Evolutionary conservation across 2,329 filamentous ascomycete genomes (phyloP).

Genomic region (Sclerotinia glacialis): DNA sequence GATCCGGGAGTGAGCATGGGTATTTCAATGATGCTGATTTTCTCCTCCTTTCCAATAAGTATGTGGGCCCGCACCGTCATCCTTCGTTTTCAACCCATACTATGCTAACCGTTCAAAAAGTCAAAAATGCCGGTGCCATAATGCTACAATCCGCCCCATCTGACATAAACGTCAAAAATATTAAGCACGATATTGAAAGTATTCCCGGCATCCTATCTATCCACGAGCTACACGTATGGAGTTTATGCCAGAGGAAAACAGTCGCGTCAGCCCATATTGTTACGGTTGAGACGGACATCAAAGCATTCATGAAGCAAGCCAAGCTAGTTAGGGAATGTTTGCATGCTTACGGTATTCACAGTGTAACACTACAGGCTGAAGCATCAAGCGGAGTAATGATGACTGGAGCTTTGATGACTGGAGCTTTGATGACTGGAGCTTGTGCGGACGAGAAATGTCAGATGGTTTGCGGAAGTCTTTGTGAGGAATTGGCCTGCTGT

Average conservation of each 20-base stretch:
- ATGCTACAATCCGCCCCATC: slow-evolving; percentile 64
- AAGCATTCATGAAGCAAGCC: slow-evolving; percentile 58
- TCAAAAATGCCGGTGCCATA: slow-evolving; percentile 61
- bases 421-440: slow-evolving; percentile 11
- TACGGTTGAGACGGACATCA: slow-evolving; percentile 55
- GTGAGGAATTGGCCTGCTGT: slow-evolving; percentile 40
- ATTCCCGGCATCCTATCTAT: slow-evolving; percentile 65
- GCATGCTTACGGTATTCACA: slow-evolving; percentile 71
- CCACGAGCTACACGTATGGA: slow-evolving; percentile 73
- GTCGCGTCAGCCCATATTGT: slow-evolving; percentile 69
- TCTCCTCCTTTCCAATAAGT: slow-evolving; percentile 58
- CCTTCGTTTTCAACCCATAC: not conserved
- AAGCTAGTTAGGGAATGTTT: slow-evolving; percentile 65
- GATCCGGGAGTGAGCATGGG: slow-evolving; percentile 67
- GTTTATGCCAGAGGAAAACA: slow-evolving; percentile 65
- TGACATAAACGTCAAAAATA: slow-evolving; percentile 58
- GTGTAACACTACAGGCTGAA: slow-evolving; percentile 68
- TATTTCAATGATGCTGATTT: slow-evolving; percentile 70
- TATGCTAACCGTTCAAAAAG: slow-evolving; percentile 26
- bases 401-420: slow-evolving; percentile 16
- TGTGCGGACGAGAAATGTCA: slow-evolving; percentile 24
- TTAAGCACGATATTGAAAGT: slow-evolving; percentile 69
- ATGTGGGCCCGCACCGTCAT: not conserved
- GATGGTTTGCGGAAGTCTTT: slow-evolving; percentile 29
- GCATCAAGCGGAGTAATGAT: slow-evolving; percentile 32